Evolutionary conservation across 805 yeast genomes (phyloP), one percentile per base, ranked within the genome.

Genomic region (Starmerella tilneyi): DNA sequence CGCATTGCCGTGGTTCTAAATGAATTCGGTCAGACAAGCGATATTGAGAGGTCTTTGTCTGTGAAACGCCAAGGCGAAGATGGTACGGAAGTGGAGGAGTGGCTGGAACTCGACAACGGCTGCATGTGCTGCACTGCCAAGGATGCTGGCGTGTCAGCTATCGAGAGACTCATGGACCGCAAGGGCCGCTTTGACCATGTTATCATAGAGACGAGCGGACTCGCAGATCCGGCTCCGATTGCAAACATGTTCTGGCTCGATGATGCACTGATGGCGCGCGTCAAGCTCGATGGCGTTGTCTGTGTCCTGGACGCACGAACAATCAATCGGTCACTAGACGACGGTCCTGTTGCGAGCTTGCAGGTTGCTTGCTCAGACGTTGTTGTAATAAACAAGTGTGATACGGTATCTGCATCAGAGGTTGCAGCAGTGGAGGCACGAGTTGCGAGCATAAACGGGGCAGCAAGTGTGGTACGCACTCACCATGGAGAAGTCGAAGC

Each of bases 241-340:
- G 96, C 96, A 4, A 76, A 79, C 52, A 89, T 89, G 96, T 92
- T 92, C 63, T 92, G 98, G 98, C 71, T 88, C 24, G 98, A 92
- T 61, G 89, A 84, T 20, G 96, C 88, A 0, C 68, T 92, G 47
- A 72, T 79, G 13, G 79, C 94, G 4, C 79, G 78, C 53, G 85
- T 92, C 2, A 83, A 84, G 60, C 79, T 92, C 26, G 97, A 89
- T 62, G 95, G 95, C 0, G 84, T 89, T 5, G 73, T 92, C 12
- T 82, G 96, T 0, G 96, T 89, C 2, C 67, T 92, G 33, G 97
- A 89, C 49, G 66, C 64, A 3, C 48, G 44, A 11, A 79, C 85
- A 57, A 78, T 89, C 20, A 56, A 71, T 15, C 66, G 66, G 43
- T 79, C 83, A 51, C 65, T 89, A 24, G 78, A 75, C 46, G 96